These are phyloP conservation scores for Penicillium sp. DNA, from an alignment of 2,329 filamentous ascomycete species.

Conservation along the genomic window DNA sequence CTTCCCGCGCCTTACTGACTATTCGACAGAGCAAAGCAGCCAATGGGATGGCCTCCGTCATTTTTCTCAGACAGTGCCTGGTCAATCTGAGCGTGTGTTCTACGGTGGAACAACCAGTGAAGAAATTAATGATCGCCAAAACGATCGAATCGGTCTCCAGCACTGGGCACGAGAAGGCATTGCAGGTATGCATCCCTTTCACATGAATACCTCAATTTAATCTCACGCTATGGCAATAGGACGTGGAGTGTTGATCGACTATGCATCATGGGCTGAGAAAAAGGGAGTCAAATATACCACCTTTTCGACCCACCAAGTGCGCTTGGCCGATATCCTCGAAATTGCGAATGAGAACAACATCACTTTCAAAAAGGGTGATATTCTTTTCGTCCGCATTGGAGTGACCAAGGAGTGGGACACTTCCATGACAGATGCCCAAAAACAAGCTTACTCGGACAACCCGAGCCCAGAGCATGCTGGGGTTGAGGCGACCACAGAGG, in stretches of 20 bases:
- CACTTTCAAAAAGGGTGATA: slow-evolving; percentile 52
- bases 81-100: slow-evolving; percentile 43
- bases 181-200: slow-evolving; percentile 28
- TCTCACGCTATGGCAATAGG: slow-evolving; percentile 30
- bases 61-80: slow-evolving; percentile 46
- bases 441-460: slow-evolving; percentile 35
- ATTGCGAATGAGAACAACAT: slow-evolving; percentile 46
- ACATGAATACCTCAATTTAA: neutral
- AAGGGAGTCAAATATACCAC: slow-evolving; percentile 42
- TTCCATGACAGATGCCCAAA: slow-evolving; percentile 35
- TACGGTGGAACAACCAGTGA: slow-evolving; percentile 50
- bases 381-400: slow-evolving; percentile 52
- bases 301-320: slow-evolving; percentile 44
- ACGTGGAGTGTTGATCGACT: slow-evolving; percentile 55
- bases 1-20: neutral
- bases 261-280: slow-evolving; percentile 46
- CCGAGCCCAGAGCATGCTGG: slow-evolving; percentile 47
- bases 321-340: slow-evolving; percentile 36
- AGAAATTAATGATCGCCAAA: slow-evolving; percentile 48
- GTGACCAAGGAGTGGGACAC: slow-evolving; percentile 45
- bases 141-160: slow-evolving; percentile 49
- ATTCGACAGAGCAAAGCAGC: slow-evolving; percentile 46
- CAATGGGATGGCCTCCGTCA: slow-evolving; percentile 56
- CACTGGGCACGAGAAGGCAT: slow-evolving; percentile 53
- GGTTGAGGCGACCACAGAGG: slow-evolving; percentile 51